phyloP scores from a whole-genome alignment of 2,329 filamentous ascomycete species.

The Pestalotiopsis fici region DNA sequence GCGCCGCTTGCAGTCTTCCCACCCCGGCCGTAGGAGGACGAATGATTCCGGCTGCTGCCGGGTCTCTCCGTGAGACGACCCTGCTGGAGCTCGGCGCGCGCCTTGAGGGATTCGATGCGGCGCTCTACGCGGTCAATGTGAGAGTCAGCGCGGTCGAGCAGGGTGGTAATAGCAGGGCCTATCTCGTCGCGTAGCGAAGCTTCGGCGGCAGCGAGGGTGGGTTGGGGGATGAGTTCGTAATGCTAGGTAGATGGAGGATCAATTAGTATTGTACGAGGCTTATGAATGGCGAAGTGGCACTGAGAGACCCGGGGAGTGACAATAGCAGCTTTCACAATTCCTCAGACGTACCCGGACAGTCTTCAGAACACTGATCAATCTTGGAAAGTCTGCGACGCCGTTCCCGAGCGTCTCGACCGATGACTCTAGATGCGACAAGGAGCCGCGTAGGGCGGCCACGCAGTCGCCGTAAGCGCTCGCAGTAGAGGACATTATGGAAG shows the following conservation, averaged over 20 bases:
- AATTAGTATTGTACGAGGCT: too few species aligned
- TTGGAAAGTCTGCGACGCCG: slow-evolving; percentile 60
- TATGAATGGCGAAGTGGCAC: too few species aligned
- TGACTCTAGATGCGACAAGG: slow-evolving; percentile 62
- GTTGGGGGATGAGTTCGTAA: slow-evolving; percentile 89
- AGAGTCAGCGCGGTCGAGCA: slow-evolving; percentile 80
- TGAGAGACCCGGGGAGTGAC: background rate
- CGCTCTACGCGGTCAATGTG: slow-evolving; percentile 82
- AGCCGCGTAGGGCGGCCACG: slow-evolving; percentile 59
- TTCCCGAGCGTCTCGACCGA: slow-evolving; percentile 58
- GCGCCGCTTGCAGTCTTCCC: background rate
- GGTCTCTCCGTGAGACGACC: slow-evolving; percentile 54
- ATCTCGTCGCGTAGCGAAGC: slow-evolving; percentile 85
- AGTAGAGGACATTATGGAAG: background rate
- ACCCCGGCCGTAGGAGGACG: background rate
- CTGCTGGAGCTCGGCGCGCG: slow-evolving; percentile 80
- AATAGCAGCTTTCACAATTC: background rate
- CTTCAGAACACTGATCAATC: slow-evolving; percentile 57
- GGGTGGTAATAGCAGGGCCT: slow-evolving; percentile 77
- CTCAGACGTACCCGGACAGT: slow-evolving; percentile 52
- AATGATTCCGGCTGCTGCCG: slow-evolving; percentile 10
- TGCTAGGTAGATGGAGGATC: slow-evolving; percentile 54
- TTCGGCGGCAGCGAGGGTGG: slow-evolving; percentile 79
- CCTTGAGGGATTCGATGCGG: slow-evolving; percentile 80
- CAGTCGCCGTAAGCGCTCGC: slow-evolving; percentile 51